phyloP scores from a whole-genome alignment of 768 basidiomycete genomes.

The button mushroom (Agaricus bisporus) region DNA sequence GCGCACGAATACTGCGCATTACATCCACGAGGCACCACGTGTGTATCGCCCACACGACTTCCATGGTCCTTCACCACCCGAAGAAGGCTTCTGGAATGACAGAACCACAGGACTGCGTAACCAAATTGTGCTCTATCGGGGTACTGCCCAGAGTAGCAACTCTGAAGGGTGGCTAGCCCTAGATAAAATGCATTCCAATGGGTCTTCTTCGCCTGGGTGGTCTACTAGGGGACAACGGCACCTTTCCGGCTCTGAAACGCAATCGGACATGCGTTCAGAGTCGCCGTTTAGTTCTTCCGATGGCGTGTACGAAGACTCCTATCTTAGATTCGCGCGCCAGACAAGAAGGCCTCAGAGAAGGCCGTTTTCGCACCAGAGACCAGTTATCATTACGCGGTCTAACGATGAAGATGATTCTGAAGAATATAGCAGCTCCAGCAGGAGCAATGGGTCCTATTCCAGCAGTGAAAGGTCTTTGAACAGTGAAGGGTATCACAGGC shows the following conservation, averaged over 20 bases:
- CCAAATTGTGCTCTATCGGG: conserved; percentile 5
- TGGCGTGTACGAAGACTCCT: conserved; percentile 7
- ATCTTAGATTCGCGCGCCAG: conserved; percentile 1
- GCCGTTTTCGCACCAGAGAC: not conserved
- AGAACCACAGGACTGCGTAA: not conserved
- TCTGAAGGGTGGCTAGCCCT: not conserved
- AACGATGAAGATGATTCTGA: not conserved
- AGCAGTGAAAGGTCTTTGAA: conserved; percentile 6
- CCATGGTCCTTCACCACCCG: not conserved
- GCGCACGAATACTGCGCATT: not conserved
- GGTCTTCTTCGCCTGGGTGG: conserved; percentile 6
- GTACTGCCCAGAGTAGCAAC: not conserved
- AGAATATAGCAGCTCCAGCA: not conserved
- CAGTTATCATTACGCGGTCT: conserved; percentile 6
- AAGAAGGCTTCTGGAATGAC: not conserved
- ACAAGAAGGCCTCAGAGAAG: not conserved
- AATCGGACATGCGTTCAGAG: not conserved
- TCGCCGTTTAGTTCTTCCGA: conserved; percentile 1
- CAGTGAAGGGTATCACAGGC: not conserved
- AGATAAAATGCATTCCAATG: conserved; percentile 1
- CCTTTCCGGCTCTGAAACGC: conserved; percentile 5
- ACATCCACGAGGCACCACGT: not conserved
- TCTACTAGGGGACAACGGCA: conserved; percentile 2
- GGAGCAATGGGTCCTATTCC: not conserved
- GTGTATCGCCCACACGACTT: conserved; percentile 4